These are phyloP conservation scores for Blastocrithidia nonstop DNA, from an alignment of 208 protist species.

Conservation along the genomic window DNA sequence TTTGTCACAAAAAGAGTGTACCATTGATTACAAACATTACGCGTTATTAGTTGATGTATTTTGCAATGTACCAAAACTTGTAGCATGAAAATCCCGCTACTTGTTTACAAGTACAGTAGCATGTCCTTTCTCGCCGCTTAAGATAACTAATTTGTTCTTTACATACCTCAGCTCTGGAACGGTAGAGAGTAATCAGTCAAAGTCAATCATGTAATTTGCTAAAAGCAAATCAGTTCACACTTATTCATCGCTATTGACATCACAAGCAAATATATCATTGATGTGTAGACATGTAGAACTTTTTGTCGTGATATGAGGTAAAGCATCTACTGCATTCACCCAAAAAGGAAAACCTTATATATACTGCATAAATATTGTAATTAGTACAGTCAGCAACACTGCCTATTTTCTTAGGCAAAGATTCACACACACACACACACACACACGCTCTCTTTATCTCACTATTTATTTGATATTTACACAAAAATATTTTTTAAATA, in stretches of 20 bases:
- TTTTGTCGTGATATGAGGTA: slow-evolving; percentile 3
- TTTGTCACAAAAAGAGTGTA: too few species aligned
- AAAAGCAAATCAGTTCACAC: slow-evolving; percentile 40
- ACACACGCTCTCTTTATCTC: too few species aligned
- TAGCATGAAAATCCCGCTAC: too few species aligned
- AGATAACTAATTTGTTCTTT: slow-evolving; percentile 15
- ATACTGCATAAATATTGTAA: slow-evolving; percentile 1
- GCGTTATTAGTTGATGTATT: too few species aligned
- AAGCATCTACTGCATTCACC: slow-evolving; percentile 21
- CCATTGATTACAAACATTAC: too few species aligned
- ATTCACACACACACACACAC: slow-evolving; percentile 5
- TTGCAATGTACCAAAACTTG: too few species aligned
- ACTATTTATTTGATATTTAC: too few species aligned
- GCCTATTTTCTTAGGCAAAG: not conserved
- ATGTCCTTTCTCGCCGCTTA: slow-evolving; percentile 37
- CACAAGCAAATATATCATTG: slow-evolving; percentile 28
- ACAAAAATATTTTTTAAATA: too few species aligned
- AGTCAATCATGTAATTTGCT: slow-evolving; percentile 57
- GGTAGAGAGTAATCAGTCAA: slow-evolving; percentile 30
- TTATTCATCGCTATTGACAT: slow-evolving; percentile 16
- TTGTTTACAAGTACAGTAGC: slow-evolving; percentile 10
- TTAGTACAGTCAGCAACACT: not conserved
- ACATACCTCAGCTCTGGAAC: slow-evolving; percentile 17
- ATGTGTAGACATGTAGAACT: slow-evolving; percentile 10
- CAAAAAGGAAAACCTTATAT: slow-evolving; percentile 21